Evolutionary conservation across 305 asterid genomes (phyloP).

Genomic region (Striga hermonthica): DNA sequence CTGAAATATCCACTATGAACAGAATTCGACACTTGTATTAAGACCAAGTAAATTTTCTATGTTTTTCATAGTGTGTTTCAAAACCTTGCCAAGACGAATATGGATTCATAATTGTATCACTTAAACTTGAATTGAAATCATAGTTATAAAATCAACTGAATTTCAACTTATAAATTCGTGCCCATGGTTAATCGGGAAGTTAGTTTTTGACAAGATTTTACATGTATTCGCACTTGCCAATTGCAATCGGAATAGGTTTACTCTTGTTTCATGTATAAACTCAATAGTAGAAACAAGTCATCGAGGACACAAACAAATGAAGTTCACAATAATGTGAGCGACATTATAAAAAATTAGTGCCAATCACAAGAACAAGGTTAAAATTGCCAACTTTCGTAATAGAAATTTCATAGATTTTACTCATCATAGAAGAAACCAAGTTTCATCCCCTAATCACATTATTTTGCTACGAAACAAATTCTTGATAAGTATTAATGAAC

Average conservation of each 20-base stretch:
- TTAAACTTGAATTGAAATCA: no score
- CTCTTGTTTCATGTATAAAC: not conserved
- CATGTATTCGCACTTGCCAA: no score
- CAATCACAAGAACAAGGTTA: not conserved
- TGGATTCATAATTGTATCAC: no score
- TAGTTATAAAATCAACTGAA: no score
- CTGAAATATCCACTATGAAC: constrained; percentile 20
- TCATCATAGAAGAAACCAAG: constrained; percentile 18
- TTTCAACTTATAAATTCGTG: no score
- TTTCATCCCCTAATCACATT: constrained; percentile 19
- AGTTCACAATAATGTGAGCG: constrained; percentile 10
- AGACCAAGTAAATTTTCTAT: no score
- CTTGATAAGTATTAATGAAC: not conserved
- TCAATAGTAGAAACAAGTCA: constrained; percentile 8
- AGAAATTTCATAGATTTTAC: constrained; percentile 16
- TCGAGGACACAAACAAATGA: not conserved
- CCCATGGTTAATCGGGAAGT: no score
- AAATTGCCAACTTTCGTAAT: constrained; percentile 6
- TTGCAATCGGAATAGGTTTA: no score
- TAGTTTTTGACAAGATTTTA: no score
- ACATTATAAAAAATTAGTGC: constrained; percentile 18
- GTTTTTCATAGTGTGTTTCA: no score
- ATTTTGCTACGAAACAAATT: not conserved
- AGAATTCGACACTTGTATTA: not conserved
- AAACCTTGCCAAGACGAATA: no score